A percentile compares a stretch with the other conserved stretches of the same genome.
These are phyloP conservation scores for Onygenales sp. DNA, from an alignment of 2,329 filamentous ascomycete species.

Conservation along the genomic window DNA sequence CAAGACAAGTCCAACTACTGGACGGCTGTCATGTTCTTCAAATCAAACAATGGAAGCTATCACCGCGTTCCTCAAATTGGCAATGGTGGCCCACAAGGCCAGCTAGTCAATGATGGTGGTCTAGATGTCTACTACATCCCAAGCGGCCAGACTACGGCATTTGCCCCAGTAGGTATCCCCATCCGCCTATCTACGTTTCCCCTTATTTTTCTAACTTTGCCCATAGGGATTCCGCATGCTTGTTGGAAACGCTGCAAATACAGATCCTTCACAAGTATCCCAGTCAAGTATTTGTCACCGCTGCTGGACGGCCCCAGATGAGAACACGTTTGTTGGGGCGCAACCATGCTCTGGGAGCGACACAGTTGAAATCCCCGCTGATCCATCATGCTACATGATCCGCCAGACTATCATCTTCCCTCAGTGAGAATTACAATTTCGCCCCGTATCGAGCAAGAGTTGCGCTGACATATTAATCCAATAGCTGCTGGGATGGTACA, in stretches of 20 bases:
- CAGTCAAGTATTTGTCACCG: neutral
- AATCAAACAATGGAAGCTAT: conserved; percentile 35
- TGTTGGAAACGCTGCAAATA: neutral
- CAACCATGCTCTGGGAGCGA: neutral
- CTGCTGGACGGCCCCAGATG: neutral
- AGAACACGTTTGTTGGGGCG: neutral
- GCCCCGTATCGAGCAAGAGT: neutral
- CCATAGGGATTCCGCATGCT: neutral
- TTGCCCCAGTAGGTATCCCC: neutral
- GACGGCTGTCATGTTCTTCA: conserved; percentile 40
- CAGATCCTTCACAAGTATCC: neutral
- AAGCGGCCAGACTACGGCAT: neutral
- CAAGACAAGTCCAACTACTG: conserved; percentile 42
- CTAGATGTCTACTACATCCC: neutral
- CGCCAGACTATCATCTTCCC: neutral
- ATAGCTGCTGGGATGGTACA: conserved; percentile 22
- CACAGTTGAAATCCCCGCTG: neutral
- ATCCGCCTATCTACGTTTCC: neutral
- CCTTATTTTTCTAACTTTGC: neutral
- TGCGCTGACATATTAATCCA: neutral
- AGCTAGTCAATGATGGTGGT: neutral
- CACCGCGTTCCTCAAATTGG: conserved; percentile 34
- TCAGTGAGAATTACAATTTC: neutral
- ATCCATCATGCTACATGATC: neutral
- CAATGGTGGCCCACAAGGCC: neutral